Base-by-base conservation (phyloP, 1,284 basidiomycete genomes). In the Marasmius fiardii region DNA sequence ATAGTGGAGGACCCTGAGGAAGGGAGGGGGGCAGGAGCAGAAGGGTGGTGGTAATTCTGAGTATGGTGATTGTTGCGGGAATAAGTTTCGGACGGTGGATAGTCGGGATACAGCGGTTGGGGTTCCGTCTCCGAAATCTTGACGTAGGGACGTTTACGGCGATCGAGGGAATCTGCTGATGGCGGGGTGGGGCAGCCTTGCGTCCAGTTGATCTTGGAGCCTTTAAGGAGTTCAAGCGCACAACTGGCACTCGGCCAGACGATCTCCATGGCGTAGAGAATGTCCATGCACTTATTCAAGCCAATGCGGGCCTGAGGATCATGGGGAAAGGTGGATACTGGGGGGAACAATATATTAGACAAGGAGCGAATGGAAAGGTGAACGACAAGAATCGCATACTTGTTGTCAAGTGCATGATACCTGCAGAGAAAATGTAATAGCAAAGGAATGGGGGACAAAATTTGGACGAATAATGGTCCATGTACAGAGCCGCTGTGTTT, bases 361-460 rank as follows among this genome's bases (percentile, higher is more conserved):
- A 52, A 21, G 33, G 26, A 34, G 24, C 43, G n/a, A 39, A 21
- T 20, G 34, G 14, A 47, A 7, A 35, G 7, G 33, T 12, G 39
- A 37, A 55, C 5, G 45, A 48, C 20, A 37, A 52, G 11, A 34
- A 52, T 37, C 59, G 71, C 73, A 61, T 60, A 90, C 89, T 69
- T 34, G 75, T 83, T 1, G 82, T 83, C 51, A 89, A 82, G 65
- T 92, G 91, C 85, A 92, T 92, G 59, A 93, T 85, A 57, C 85
- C 83, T 20, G 91, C 91, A 7, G 85, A 87, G 72, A 93, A 94
- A 23, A 92, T 74, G 61, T 92, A 92, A 65, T 92, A 94, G 60
- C 82, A 87, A 47, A 92, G 71, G 67, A 92, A 93, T 1, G 87
- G 86, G 2, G 90, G 75, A 34, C 83, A 82, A 18, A 82, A 80